These are phyloP conservation scores for Neophaeococcomyces aloes DNA, from an alignment of 2,329 filamentous ascomycete genomes.

Conservation along the genomic window DNA sequence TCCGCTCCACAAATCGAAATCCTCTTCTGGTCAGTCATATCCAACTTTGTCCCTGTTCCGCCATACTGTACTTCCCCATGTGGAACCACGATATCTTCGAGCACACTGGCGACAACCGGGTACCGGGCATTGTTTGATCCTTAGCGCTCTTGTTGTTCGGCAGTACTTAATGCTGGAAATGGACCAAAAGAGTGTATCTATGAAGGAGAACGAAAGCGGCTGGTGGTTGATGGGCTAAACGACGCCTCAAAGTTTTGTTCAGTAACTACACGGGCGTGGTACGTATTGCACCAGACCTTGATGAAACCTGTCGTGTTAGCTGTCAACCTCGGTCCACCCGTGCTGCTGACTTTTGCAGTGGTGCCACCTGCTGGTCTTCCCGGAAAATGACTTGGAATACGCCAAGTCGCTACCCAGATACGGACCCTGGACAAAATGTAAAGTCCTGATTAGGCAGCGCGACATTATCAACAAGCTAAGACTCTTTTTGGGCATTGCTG, in stretches of 20 bases:
- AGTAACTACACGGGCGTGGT: slow-evolving; percentile 9
- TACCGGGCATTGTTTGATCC: slow-evolving; percentile 59
- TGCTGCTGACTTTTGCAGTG: too few species aligned
- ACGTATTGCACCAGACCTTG: slow-evolving; percentile 3
- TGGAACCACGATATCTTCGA: slow-evolving; percentile 57
- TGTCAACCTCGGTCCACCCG: too few species aligned
- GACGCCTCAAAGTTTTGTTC: slow-evolving; percentile 8
- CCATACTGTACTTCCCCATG: slow-evolving; percentile 53
- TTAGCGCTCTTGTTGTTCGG: slow-evolving; percentile 51
- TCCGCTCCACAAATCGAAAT: slow-evolving; percentile 15
- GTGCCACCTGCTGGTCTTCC: too few species aligned
- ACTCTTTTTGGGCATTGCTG: too few species aligned
- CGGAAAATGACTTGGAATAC: too few species aligned
- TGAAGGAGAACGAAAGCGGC: slow-evolving; percentile 23
- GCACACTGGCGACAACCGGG: slow-evolving; percentile 55
- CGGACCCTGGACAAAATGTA: too few species aligned
- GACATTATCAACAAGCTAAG: too few species aligned
- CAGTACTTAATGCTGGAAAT: slow-evolving; percentile 58
- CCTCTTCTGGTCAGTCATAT: slow-evolving; percentile 52
- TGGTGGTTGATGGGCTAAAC: slow-evolving; percentile 11
- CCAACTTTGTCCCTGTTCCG: slow-evolving; percentile 43
- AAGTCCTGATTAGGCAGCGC: too few species aligned
- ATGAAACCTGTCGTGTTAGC: not conserved
- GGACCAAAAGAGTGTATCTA: slow-evolving; percentile 50
- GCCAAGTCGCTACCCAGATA: too few species aligned